Evolutionary conservation across 495 filamentous ascomycete species (phyloP), one percentile per base, ranked within the genome.

Genomic region (Tuber melanosporum): DNA sequence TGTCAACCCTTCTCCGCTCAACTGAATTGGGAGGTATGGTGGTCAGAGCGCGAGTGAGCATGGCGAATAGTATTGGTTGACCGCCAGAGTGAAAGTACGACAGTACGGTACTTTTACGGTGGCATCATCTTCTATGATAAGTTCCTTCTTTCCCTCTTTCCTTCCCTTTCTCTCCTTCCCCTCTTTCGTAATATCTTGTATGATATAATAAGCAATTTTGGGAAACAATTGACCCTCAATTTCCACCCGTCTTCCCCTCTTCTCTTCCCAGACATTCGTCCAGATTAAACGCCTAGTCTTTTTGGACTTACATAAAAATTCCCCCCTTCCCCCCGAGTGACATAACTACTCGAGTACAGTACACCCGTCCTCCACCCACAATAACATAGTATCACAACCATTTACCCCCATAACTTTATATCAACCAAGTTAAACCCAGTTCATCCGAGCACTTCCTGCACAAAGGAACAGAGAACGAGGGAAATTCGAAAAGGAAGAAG

Each of bases 231-330:
- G 26, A 19, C 46, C 42, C 52, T 46, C 26, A 26, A 12, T 12
- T 15, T 32, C 71, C 57, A 32, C 41, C 75, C 12, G 14, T 71
- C 20, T 73, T 43, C 66, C 66, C 78, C 76, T 74, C 57, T 43
- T 72, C 72, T 75, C 70, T 72, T 72, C 57, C 71, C 1, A 45
- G 47, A 62, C 39, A 45, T 75, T 78, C 76, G 66, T 71, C 78
- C 79, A 70, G 77, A 73, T 80, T 66, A 62, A 79, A 73, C 78
- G 72, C 76, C 79, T 80, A 73, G 72, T 73, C 74, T 32, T 62
- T 72, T 79, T 75, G 76, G 70, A 76, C 52, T 75, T 70, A 72
- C 47, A 70, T 71, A 73, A 36, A 71, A 71, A 52, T 8, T 5
- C 0, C 45, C 45, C 72, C 78, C 39, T 41, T 44, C 77, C 72